A percentile compares a stretch with the other conserved stretches of the same genome.
phyloP scores from a whole-genome alignment of 192 early-diverging fungal species.

The Backusella liffmaniae region DNA sequence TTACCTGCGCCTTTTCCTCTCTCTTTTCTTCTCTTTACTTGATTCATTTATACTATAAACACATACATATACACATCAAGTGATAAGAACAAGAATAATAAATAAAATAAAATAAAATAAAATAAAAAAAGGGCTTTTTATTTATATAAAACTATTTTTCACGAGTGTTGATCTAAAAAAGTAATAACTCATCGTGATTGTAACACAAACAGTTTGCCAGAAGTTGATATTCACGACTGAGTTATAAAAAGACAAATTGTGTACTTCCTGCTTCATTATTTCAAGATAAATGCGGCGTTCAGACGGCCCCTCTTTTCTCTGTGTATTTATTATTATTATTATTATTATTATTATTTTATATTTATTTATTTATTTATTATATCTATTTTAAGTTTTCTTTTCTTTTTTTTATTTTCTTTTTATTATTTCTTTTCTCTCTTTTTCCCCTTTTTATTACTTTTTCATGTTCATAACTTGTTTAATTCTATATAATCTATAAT shows the following conservation, averaged over 20 bases:
- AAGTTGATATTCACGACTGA: not conserved
- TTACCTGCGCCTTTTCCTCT: too few species aligned
- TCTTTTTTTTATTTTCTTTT: not conserved
- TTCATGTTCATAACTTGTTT: slow-evolving; percentile 3
- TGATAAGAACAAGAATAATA: not conserved
- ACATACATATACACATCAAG: not conserved
- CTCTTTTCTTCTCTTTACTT: too few species aligned
- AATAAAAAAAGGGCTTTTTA: not conserved
- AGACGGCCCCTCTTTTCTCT: not conserved
- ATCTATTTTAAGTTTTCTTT: slow-evolving; percentile 3
- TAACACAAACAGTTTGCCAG: not conserved
- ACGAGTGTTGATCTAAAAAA: slow-evolving; percentile 1
- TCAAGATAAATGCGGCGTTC: slow-evolving; percentile 6
- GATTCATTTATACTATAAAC: too few species aligned
- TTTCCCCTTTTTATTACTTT: slow-evolving; percentile 1
- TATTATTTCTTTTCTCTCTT: not conserved
- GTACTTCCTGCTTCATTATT: slow-evolving; percentile 3
- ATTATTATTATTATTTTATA: slow-evolving; percentile 5
- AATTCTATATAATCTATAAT: not conserved
- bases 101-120: not conserved
- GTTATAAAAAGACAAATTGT: slow-evolving; percentile 9
- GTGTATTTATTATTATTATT: not conserved
- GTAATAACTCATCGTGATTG: slow-evolving; percentile 3
- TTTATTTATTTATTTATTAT: slow-evolving; percentile 4
- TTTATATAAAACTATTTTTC: not conserved